These are phyloP conservation scores for Nitzschia palea DNA, from an alignment of 108 stramenopile species.

Conservation along the genomic window DNA sequence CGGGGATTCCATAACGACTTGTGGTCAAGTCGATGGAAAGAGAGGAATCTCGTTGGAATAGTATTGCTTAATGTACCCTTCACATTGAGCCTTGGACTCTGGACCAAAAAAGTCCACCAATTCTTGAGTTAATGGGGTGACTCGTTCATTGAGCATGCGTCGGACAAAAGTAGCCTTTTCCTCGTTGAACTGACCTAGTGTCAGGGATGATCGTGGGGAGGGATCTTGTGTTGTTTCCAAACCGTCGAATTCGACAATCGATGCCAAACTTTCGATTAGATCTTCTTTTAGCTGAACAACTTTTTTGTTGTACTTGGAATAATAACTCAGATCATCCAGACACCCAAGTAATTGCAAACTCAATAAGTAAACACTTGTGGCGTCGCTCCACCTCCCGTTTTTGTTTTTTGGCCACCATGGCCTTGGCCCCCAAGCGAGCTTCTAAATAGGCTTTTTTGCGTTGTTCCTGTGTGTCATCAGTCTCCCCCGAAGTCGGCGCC, in stretches of 20 bases:
- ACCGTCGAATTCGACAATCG: constrained; percentile 85
- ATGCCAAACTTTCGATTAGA: constrained; percentile 64
- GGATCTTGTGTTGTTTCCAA: constrained; percentile 75
- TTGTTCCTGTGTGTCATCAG: constrained; percentile 1
- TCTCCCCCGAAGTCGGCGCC: no score
- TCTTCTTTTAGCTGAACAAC: constrained; percentile 17
- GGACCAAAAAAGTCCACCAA: constrained; percentile 25
- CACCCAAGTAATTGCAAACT: constrained; percentile 57
- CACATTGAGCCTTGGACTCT: constrained; percentile 3
- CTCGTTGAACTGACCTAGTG: constrained; percentile 54
- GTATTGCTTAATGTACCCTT: constrained; percentile 7
- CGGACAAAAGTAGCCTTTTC: constrained; percentile 63
- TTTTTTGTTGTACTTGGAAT: constrained; percentile 22
- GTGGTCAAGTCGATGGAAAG: neutral
- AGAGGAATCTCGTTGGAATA: constrained; percentile 32
- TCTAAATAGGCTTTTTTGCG: constrained; percentile 64
- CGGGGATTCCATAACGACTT: no score
- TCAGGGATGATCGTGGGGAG: constrained; percentile 76
- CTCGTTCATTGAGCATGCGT: constrained; percentile 61
- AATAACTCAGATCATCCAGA: constrained; percentile 60
- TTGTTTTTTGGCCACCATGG: constrained; percentile 55
- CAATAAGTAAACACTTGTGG: constrained; percentile 48
- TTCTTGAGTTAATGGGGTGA: constrained; percentile 44
- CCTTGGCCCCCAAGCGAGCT: constrained; percentile 78
- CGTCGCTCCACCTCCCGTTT: constrained; percentile 66